These are phyloP conservation scores for Umbelopsis sp. DNA, from an alignment of 371 early-diverging fungal genomes.

Conservation along the genomic window DNA sequence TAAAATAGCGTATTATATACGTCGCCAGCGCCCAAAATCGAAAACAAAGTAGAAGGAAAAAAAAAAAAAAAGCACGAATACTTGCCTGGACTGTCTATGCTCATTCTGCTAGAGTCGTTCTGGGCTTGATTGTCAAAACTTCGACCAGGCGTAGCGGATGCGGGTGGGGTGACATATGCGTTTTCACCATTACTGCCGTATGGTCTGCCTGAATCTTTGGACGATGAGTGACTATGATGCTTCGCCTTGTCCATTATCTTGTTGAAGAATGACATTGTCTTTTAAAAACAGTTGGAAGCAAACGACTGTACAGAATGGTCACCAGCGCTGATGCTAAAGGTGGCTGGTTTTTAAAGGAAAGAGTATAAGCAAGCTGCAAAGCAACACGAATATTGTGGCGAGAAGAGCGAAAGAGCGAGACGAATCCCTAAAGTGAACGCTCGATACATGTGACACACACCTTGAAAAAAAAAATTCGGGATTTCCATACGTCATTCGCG, in stretches of 20 bases:
- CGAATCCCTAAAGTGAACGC: not conserved
- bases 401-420: slow-evolving; percentile 10
- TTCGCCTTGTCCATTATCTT: slow-evolving; percentile 17
- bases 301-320: not conserved
- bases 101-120: slow-evolving; percentile 33
- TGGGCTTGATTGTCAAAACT: slow-evolving; percentile 12
- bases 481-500: slow-evolving; percentile 1
- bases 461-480: slow-evolving; percentile 9
- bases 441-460: slow-evolving; percentile 13
- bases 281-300: not conserved
- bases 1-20: not conserved
- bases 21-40: not conserved
- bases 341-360: not conserved
- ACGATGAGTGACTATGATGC: slow-evolving; percentile 8
- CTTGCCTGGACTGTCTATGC: slow-evolving; percentile 26
- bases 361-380: not conserved
- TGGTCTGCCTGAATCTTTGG: slow-evolving; percentile 1
- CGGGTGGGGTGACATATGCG: slow-evolving; percentile 13
- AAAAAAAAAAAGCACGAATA: not conserved
- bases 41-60: not conserved
- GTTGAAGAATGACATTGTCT: slow-evolving; percentile 14
- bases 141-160: slow-evolving; percentile 19
- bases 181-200: slow-evolving; percentile 16
- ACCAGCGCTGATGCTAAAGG: slow-evolving; percentile 7
- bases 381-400: slow-evolving; percentile 10